Evolutionary conservation across 257 asterid genomes (phyloP).

Genomic region (Solanum sejunctum): DNA sequence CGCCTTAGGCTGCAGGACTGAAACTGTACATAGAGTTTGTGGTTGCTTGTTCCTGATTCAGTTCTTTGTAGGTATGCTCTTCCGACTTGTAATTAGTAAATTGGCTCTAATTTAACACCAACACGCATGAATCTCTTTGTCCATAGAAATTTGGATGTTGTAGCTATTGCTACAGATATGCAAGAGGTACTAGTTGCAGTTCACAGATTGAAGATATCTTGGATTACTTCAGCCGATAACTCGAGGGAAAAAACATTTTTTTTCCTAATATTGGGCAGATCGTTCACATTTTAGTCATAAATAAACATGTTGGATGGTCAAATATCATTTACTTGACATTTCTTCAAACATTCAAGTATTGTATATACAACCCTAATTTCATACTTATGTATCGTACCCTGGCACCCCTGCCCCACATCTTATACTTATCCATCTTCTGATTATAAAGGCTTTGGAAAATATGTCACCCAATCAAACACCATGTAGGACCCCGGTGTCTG

Average conservation of each 20-base stretch:
- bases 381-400: background rate
- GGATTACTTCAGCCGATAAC: background rate
- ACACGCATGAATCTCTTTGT: background rate
- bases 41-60: slow-evolving; percentile 10
- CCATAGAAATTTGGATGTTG: background rate
- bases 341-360: background rate
- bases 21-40: slow-evolving; percentile 14
- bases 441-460: too few relatives aligned
- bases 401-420: background rate
- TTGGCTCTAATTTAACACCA: background rate
- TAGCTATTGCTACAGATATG: background rate
- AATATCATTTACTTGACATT: background rate
- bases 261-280: background rate
- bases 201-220: background rate
- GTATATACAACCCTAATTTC: background rate
- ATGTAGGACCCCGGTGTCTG: background rate
- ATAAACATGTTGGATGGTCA: background rate
- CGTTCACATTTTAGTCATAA: background rate
- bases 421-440: background rate
- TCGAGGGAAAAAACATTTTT: background rate
- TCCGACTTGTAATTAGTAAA: background rate
- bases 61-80: slow-evolving; percentile 26
- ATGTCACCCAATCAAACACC: background rate
- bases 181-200: background rate
- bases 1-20: slow-evolving; percentile 69